Evolutionary conservation across 148 eudicot species (phyloP).

Genomic region (Rhododendron vialii): DNA sequence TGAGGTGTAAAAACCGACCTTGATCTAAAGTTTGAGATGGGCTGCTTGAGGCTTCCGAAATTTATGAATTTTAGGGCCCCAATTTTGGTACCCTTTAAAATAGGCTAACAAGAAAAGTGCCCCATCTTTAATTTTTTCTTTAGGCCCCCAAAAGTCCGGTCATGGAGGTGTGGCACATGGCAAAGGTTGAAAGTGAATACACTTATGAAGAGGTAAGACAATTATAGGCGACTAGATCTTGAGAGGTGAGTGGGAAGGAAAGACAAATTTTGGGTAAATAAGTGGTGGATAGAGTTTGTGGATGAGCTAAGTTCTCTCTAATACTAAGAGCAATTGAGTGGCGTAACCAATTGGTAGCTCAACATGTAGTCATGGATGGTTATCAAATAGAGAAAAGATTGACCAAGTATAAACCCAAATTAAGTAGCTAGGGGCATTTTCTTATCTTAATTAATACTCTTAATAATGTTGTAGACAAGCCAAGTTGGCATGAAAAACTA

Average conservation of each 20-base stretch:
- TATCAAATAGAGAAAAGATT: neutral
- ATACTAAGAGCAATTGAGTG: neutral
- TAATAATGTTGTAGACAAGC: neutral
- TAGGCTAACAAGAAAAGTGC: neutral
- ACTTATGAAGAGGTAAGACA: neutral
- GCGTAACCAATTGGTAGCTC: neutral
- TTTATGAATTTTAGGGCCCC: too few species aligned
- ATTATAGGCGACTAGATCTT: neutral
- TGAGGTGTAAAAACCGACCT: too few species aligned
- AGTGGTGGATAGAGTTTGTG: neutral
- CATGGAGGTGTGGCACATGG: neutral
- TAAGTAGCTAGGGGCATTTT: neutral
- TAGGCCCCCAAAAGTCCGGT: neutral
- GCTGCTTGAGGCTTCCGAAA: too few species aligned
- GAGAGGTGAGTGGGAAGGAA: neutral
- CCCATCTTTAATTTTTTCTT: neutral
- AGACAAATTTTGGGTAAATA: neutral
- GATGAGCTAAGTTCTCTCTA: neutral
- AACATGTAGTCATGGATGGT: slow-evolving; percentile 8
- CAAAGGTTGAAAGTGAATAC: neutral
- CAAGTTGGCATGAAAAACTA: neutral
- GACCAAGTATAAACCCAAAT: slow-evolving; percentile 19
- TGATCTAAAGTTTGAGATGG: too few species aligned
- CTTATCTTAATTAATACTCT: slow-evolving; percentile 5
- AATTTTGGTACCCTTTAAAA: too few species aligned